These are phyloP conservation scores for Cordia subcordata DNA, from an alignment of 257 asterid species.

Conservation along the genomic window DNA sequence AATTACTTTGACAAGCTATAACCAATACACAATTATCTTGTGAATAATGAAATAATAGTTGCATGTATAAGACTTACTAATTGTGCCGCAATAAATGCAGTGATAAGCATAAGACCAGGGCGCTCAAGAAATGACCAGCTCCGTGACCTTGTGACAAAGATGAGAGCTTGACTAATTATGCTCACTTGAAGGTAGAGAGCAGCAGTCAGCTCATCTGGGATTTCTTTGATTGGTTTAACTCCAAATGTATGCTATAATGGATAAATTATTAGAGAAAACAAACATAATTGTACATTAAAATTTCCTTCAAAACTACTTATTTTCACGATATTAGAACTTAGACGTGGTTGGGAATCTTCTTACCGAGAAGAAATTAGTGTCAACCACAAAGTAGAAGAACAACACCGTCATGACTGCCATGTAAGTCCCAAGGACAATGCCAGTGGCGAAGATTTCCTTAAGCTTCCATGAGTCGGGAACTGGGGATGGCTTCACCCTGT, in stretches of 20 bases:
- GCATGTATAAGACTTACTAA: constrained; percentile 32
- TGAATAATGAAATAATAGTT: background rate
- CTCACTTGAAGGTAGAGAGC: constrained; percentile 96
- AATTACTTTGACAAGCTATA: background rate
- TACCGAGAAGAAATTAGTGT: constrained; percentile 61
- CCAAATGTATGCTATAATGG: constrained; percentile 33
- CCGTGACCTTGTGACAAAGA: constrained; percentile 80
- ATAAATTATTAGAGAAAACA: background rate
- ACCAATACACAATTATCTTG: background rate
- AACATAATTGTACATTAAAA: background rate
- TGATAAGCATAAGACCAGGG: constrained; percentile 66
- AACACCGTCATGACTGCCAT: constrained; percentile 71
- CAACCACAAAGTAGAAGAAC: constrained; percentile 70
- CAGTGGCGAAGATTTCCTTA: constrained; percentile 84
- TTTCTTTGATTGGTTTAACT: constrained; percentile 45
- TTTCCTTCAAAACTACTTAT: background rate
- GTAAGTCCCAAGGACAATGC: constrained; percentile 81
- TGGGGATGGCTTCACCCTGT: constrained; percentile 84
- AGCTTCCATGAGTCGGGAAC: constrained; percentile 94
- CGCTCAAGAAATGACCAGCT: constrained; percentile 84
- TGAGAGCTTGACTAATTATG: constrained; percentile 85
- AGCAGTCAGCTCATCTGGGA: constrained; percentile 54
- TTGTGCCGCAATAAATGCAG: constrained; percentile 70
- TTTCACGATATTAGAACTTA: background rate
- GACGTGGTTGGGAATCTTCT: background rate